Conservation (phyloP, 2,329 filamentous ascomycete species). For the Aaosphaeria pasadenensis region DNA sequence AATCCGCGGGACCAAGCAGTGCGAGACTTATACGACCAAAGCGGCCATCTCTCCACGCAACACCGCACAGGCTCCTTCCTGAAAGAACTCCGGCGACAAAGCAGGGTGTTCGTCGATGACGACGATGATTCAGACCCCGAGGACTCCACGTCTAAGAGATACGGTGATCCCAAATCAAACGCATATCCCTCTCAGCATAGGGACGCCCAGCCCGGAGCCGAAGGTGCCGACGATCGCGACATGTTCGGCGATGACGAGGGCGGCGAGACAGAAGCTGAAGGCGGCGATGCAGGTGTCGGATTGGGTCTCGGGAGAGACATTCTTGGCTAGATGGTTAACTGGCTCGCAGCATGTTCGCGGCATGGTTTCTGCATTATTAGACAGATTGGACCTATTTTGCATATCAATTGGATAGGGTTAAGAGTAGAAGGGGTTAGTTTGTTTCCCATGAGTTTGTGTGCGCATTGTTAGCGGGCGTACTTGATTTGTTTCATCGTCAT, state of each 20-base stretch:
- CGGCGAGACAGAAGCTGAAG: background rate
- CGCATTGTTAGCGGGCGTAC: too few relatives aligned
- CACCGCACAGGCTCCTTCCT: constrained; percentile 33
- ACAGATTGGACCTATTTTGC: too few relatives aligned
- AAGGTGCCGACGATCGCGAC: background rate
- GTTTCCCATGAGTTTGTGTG: too few relatives aligned
- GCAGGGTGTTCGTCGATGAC: constrained; percentile 48
- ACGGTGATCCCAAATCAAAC: background rate
- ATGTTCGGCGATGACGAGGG: constrained; percentile 1
- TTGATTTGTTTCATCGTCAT: too few relatives aligned
- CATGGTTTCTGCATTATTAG: too few relatives aligned
- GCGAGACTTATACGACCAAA: constrained; percentile 8
- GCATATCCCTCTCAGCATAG: background rate
- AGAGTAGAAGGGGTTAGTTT: too few relatives aligned
- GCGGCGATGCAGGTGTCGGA: constrained; percentile 8
- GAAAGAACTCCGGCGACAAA: constrained; percentile 45
- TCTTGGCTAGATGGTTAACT: background rate
- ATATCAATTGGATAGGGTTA: too few relatives aligned
- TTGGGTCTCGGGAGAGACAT: constrained; percentile 5
- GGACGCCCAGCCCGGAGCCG: background rate
- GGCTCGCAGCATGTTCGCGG: too few relatives aligned
- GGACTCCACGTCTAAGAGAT: background rate
- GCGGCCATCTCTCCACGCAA: constrained; percentile 1
- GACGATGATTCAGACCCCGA: constrained; percentile 17
- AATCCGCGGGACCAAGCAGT: constrained; percentile 18